Evolutionary conservation across 805 yeast genomes (phyloP).

Genomic region (Komagataella pastoris): DNA sequence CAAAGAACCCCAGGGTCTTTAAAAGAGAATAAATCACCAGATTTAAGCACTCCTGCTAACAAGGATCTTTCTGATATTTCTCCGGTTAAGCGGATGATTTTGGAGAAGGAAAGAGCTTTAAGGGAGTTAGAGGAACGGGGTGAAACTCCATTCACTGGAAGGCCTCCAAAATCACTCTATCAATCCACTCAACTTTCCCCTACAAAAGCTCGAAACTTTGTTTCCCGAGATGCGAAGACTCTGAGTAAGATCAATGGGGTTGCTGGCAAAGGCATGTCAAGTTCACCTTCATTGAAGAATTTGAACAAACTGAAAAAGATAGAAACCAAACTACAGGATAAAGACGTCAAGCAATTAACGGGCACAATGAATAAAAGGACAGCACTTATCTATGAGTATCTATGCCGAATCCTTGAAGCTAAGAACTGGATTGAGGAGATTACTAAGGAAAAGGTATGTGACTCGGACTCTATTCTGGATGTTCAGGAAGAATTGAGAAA

Average conservation of each 20-base stretch:
- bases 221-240: conserved; percentile 5
- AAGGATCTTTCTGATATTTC: conserved; percentile 6
- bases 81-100: conserved; percentile 19
- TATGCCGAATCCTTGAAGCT: conserved; percentile 38
- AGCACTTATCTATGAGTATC: conserved; percentile 24
- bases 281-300: conserved; percentile 22
- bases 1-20: neutral
- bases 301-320: conserved; percentile 16
- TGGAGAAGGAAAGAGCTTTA: conserved; percentile 16
- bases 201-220: conserved; percentile 8
- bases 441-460: conserved; percentile 11
- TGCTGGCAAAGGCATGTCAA: conserved; percentile 10
- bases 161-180: conserved; percentile 11
- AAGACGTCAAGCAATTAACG: conserved; percentile 4
- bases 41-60: neutral
- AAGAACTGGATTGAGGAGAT: conserved; percentile 34
- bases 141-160: conserved; percentile 11
- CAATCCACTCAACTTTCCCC: conserved; percentile 10
- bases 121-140: neutral
- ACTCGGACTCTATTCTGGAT: conserved; percentile 27
- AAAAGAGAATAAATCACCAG: conserved; percentile 14
- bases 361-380: neutral
- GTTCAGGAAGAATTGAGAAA: conserved; percentile 57
- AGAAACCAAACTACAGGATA: conserved; percentile 12
- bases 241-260: conserved; percentile 20